These are phyloP conservation scores for Chlorella sp. DNA, from an alignment of 139 green algal genomes.

Conservation along the genomic window DNA sequence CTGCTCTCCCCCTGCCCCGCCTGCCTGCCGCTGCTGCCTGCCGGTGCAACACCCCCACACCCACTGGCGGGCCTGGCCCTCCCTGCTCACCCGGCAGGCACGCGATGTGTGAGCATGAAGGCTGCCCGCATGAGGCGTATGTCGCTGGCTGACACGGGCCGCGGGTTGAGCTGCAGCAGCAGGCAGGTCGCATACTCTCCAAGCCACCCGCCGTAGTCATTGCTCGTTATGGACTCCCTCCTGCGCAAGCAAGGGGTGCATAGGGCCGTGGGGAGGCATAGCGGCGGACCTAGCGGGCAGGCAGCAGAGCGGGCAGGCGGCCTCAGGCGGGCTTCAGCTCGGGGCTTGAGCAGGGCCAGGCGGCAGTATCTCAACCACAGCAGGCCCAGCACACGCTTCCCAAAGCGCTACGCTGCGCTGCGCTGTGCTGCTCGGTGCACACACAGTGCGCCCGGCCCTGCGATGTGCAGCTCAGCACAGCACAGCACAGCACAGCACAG, in stretches of 20 bases:
- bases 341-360: too few species aligned
- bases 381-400: background rate
- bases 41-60: background rate
- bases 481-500: background rate
- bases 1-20: too few species aligned
- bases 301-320: background rate
- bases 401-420: too few species aligned
- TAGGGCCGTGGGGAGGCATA: background rate
- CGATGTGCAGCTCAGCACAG: too few species aligned
- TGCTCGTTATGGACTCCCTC: background rate
- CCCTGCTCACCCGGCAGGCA: background rate
- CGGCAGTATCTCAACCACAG: too few species aligned
- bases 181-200: constrained; percentile 47
- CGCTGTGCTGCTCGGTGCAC: too few species aligned
- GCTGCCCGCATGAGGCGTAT: constrained; percentile 51
- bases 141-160: constrained; percentile 25
- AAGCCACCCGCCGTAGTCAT: background rate
- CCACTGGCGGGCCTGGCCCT: background rate
- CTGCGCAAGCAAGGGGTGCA: constrained; percentile 6
- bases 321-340: too few species aligned
- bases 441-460: too few species aligned
- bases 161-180: constrained; percentile 27
- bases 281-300: background rate
- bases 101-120: constrained; percentile 59
- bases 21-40: too few species aligned